A percentile compares a stretch with the other conserved stretches of the same genome.
Evolutionary conservation across 2,329 filamentous ascomycete species (phyloP).

Genomic region (Chaetomiaceae sp.): DNA sequence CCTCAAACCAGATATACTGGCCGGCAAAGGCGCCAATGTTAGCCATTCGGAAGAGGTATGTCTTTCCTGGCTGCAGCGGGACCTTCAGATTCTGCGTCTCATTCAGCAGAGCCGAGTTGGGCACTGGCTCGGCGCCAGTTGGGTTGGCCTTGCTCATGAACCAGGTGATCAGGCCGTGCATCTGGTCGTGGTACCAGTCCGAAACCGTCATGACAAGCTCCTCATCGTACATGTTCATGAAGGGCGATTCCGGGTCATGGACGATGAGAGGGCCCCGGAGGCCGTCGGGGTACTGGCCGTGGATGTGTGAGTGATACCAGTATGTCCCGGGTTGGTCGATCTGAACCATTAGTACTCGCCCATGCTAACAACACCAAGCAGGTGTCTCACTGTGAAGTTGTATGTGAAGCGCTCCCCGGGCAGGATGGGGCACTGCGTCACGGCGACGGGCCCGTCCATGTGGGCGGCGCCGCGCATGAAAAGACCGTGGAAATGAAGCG

Average conservation of each 20-base stretch:
- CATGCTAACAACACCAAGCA: too few species aligned
- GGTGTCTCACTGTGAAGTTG: slow-evolving; percentile 61
- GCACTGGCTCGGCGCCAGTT: slow-evolving; percentile 60
- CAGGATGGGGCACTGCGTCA: slow-evolving; percentile 64
- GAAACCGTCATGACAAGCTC: slow-evolving; percentile 62
- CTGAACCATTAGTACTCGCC: slow-evolving; percentile 32
- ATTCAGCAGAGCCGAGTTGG: slow-evolving; percentile 65
- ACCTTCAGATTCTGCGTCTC: slow-evolving; percentile 60
- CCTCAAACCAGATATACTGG: slow-evolving; percentile 64
- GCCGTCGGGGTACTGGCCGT: slow-evolving; percentile 67
- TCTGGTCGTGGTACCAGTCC: slow-evolving; percentile 66
- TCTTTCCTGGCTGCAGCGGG: slow-evolving; percentile 60
- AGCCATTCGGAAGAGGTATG: slow-evolving; percentile 67
- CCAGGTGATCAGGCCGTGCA: slow-evolving; percentile 41
- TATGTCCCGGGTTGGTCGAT: slow-evolving; percentile 66
- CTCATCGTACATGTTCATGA: slow-evolving; percentile 53
- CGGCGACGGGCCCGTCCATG: slow-evolving; percentile 66
- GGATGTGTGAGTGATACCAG: slow-evolving; percentile 72
- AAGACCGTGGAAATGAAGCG: slow-evolving; percentile 67
- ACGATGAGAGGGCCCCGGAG: slow-evolving; percentile 61
- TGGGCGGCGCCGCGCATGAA: slow-evolving; percentile 62
- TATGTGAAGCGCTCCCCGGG: slow-evolving; percentile 65
- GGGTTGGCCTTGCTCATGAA: slow-evolving; percentile 54
- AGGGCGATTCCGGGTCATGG: slow-evolving; percentile 59
- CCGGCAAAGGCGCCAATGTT: slow-evolving; percentile 70